phyloP scores from a whole-genome alignment of 495 filamentous ascomycete genomes.

The Aspergillus conjunctus region DNA sequence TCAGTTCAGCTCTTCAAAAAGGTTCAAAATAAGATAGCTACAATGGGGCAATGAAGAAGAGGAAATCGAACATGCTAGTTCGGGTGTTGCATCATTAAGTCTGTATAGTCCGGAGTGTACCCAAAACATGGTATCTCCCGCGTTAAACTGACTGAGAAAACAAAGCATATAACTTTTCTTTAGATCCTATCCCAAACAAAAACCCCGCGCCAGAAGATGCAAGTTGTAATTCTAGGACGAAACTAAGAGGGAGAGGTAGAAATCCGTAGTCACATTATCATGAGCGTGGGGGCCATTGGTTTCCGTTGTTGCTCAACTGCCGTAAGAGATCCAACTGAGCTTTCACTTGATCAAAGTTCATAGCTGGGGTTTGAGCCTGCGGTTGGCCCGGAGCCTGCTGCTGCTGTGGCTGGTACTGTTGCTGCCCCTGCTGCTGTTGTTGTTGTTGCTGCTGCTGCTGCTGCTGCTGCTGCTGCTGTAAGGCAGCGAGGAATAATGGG shows the following conservation, averaged over 20 bases:
- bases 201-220: constrained; percentile 29
- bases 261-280: constrained; percentile 26
- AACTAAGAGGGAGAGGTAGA: constrained; percentile 16
- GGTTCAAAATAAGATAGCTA: no score
- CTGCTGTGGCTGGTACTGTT: constrained; percentile 41
- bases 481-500: constrained; percentile 60
- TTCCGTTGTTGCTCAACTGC: constrained; percentile 40
- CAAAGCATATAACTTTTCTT: constrained; percentile 12
- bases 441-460: constrained; percentile 45
- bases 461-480: constrained; percentile 38
- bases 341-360: constrained; percentile 50
- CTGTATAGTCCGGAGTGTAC: background rate
- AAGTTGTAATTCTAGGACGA: constrained; percentile 21
- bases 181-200: constrained; percentile 7
- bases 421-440: constrained; percentile 34
- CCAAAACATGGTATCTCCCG: constrained; percentile 6
- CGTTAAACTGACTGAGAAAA: background rate
- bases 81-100: background rate
- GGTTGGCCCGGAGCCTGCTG: constrained; percentile 46
- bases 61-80: no score
- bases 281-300: constrained; percentile 41
- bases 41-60: no score
- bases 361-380: constrained; percentile 36
- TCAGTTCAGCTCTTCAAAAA: no score
- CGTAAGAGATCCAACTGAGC: constrained; percentile 51